Conservation (phyloP, 2,329 filamentous ascomycete species). For the Colletotrichum salicis region DNA sequence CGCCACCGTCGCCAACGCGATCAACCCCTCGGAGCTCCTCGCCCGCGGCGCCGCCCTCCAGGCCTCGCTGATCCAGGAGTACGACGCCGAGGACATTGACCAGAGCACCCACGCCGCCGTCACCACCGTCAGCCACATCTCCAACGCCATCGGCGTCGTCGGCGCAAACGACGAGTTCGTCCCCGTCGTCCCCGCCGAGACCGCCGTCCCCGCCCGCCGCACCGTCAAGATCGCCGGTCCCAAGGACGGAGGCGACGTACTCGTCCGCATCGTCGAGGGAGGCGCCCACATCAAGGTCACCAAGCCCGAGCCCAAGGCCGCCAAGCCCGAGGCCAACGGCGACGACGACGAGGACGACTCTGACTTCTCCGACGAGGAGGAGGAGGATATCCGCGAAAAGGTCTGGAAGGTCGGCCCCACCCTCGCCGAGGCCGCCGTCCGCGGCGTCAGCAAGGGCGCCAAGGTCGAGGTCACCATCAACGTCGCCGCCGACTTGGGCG, state of each 20-base stretch:
- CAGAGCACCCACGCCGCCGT: conserved; percentile 96
- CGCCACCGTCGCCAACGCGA: conserved; percentile 77
- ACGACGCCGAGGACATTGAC: conserved; percentile 91
- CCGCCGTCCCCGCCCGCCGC: conserved; percentile 87
- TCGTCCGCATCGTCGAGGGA: conserved; percentile 90
- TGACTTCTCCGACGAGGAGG: conserved; percentile 77
- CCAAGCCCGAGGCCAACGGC: conserved; percentile 74
- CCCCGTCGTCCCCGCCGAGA: conserved; percentile 85
- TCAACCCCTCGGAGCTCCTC: conserved; percentile 93
- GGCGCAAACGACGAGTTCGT: conserved; percentile 76
- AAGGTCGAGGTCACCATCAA: conserved; percentile 97
- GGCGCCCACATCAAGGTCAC: conserved; percentile 92
- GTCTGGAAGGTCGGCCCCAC: conserved; percentile 87
- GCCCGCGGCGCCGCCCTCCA: conserved; percentile 94
- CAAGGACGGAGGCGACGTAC: conserved; percentile 84
- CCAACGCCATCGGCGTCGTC: conserved; percentile 88
- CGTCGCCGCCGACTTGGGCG: conserved; percentile 80
- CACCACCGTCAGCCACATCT: conserved; percentile 90
- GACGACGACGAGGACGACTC: conserved; percentile 69
- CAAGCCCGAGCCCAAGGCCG: conserved; percentile 81
- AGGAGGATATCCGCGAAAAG: conserved; percentile 89
- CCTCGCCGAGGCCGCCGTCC: conserved; percentile 87
- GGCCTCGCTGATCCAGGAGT: conserved; percentile 93
- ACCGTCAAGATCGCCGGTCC: conserved; percentile 82
- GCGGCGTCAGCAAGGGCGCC: conserved; percentile 83